Base-by-base conservation (phyloP, 345 rosid genomes). In the Tarenaya hassleriana region DNA sequence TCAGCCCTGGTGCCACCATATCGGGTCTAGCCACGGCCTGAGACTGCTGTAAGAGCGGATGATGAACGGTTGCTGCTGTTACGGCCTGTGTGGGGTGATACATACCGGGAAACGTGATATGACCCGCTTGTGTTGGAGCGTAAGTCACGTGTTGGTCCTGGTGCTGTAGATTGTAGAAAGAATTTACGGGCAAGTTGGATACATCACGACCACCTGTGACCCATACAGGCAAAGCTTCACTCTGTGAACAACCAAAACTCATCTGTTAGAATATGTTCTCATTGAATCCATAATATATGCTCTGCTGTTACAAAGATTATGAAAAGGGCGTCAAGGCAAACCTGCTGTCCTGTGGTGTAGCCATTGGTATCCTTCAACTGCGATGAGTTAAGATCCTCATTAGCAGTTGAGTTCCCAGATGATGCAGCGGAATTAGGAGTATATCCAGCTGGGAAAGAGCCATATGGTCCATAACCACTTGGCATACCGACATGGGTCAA, bases 181-280 rank as follows among this genome's bases (percentile, higher is more conserved):
- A 76, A 71, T 75, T 86, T 32, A 84, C 72, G 8, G 88, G 79
- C 75, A 80, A 66, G 72, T 71, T 73, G 21, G 82, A 41, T 14
- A 90, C 72, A 21, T 86, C 97, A 32, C 96, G 77, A 51, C 85
- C 77, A 48, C 82, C 82, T 63, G 89, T 68, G 45, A 90, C 69
- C 97, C 97, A 90, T 63, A 90, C 80, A 55, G 79, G 79, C 11
- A 84, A 75, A 47, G 83, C 87, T 71, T 90, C 97, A 48, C 77
- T 86, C 97, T 90, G 85, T n/a, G 69, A 58, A 27, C 64, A 56
- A 59, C 47, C 37, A 29, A 73, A 67, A 64, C 39, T 34, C 60
- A 63, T 54, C 61, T 24, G 29, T 24, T 24, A 24, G 29, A 24
- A 24, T 5, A 24, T 24, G 29, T 2, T 24, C 29, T 24, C 5